Evolutionary conservation across 768 basidiomycete species (phyloP), one percentile per base, ranked within the genome.

Genomic region (Mycena pura): DNA sequence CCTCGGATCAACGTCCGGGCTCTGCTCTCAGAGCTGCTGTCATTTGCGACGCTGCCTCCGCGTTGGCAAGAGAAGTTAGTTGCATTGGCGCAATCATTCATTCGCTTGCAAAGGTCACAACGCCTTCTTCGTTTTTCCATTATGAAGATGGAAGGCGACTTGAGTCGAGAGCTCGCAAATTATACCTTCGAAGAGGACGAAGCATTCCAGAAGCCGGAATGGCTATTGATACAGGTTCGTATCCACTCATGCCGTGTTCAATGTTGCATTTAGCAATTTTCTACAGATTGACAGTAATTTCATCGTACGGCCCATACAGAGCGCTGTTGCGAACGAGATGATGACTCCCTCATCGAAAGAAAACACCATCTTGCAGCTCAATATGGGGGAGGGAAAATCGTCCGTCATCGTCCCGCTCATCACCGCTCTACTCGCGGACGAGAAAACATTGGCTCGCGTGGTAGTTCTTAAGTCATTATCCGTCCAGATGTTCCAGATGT

Each of bases 381-480:
- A 86, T 45, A 86, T 86, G 85, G 85, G 85, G 0, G 85, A 86
- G 50, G 86, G 85, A 0, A 85, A 86, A 60, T 80, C 82, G 6
- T 77, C 79, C 2, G 82, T 83, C 2, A 87, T 86, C 17, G 76
- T 85, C 1, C 85, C 85, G 0, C 72, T 85, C 27, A 70, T 76
- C 2, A 72, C 74, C 0, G 67, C 75, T 3, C 66, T 69, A 6
- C 73, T 86, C 14, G 79, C 85, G 0, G 72, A 86, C 63, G 77
- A 81, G 1, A 15, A 71, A 3, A 77, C 73, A 29, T 70, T 86
- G 1, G 80, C 80, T 32, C 78, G 86, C 11, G 77, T 86, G 31
- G 70, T 86, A 5, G 79, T 82, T 24, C 74, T 84, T 10, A 85
- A 84, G 53, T 71, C 84, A 0, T 73, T 86, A 24, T 72, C 74